Conservation (phyloP, 176 grass and related monocot genomes). For the Musa acuminata region DNA sequence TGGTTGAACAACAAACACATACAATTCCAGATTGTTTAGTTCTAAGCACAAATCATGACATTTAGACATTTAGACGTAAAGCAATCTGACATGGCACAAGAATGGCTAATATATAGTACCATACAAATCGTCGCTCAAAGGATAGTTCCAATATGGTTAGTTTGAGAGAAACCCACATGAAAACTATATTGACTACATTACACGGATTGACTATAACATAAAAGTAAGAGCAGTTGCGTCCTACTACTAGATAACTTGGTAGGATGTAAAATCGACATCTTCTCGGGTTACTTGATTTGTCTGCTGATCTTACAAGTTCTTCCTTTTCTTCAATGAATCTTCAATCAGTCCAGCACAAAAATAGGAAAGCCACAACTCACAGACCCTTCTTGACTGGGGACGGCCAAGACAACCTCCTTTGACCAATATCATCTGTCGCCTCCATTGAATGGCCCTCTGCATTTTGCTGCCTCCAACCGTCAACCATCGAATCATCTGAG, state of each 20-base stretch:
- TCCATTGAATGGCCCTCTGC: slow-evolving; percentile 27
- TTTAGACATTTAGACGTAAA: no score
- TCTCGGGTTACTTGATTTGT: no score
- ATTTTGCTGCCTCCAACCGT: slow-evolving; percentile 45
- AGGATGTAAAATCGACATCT: no score
- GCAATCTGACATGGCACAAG: no score
- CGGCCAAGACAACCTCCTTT: slow-evolving; percentile 71
- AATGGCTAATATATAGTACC: neutral
- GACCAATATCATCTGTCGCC: slow-evolving; percentile 26
- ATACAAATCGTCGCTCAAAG: neutral
- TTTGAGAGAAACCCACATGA: neutral
- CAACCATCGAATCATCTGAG: slow-evolving; percentile 21
- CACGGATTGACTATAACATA: no score
- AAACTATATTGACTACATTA: neutral
- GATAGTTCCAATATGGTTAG: neutral
- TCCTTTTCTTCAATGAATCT: no score
- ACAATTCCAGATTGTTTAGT: no score
- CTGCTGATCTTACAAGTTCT: no score
- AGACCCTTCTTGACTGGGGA: neutral
- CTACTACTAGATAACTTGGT: no score
- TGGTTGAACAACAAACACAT: no score
- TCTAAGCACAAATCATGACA: no score
- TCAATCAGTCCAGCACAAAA: neutral
- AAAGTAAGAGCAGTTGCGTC: no score
- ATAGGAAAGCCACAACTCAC: neutral